These are phyloP conservation scores for Manihot esculenta DNA, from an alignment of 441 rosid species.

Conservation along the genomic window DNA sequence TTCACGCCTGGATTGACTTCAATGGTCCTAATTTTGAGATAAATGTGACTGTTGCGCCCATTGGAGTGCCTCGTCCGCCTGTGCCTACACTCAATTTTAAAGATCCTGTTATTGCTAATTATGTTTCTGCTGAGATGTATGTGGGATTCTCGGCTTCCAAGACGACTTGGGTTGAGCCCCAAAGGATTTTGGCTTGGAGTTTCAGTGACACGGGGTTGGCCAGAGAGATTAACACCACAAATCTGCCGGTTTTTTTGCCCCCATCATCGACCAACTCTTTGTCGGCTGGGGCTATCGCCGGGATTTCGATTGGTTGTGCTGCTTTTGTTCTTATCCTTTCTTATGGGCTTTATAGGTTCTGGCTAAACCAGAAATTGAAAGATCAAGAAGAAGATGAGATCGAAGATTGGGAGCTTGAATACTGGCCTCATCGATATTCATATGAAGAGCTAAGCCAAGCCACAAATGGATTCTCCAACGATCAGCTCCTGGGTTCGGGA, in stretches of 20 bases:
- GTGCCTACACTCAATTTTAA: constrained; percentile 56
- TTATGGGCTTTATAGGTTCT: constrained; percentile 42
- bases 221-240: constrained; percentile 58
- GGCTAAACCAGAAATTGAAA: constrained; percentile 39
- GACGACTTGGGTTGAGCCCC: constrained; percentile 73
- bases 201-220: constrained; percentile 57
- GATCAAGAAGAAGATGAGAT: constrained; percentile 39
- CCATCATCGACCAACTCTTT: constrained; percentile 49
- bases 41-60: constrained; percentile 69
- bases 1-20: constrained; percentile 84
- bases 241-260: constrained; percentile 54
- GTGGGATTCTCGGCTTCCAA: constrained; percentile 86
- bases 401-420: constrained; percentile 61
- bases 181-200: constrained; percentile 70
- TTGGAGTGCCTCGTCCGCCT: constrained; percentile 53
- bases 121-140: constrained; percentile 61
- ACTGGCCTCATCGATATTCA: constrained; percentile 68
- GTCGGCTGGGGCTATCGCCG: constrained; percentile 52
- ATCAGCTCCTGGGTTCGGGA: constrained; percentile 72
- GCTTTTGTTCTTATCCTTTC: constrained; percentile 49
- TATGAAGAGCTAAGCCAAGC: constrained; percentile 66
- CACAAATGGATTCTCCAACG: constrained; percentile 69
- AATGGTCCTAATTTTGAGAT: constrained; percentile 58
- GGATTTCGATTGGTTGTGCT: constrained; percentile 56
- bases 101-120: constrained; percentile 57